Evolutionary conservation across 257 asterid genomes (phyloP), one percentile per base, ranked within the genome.

Genomic region (Salvia miltiorrhiza): DNA sequence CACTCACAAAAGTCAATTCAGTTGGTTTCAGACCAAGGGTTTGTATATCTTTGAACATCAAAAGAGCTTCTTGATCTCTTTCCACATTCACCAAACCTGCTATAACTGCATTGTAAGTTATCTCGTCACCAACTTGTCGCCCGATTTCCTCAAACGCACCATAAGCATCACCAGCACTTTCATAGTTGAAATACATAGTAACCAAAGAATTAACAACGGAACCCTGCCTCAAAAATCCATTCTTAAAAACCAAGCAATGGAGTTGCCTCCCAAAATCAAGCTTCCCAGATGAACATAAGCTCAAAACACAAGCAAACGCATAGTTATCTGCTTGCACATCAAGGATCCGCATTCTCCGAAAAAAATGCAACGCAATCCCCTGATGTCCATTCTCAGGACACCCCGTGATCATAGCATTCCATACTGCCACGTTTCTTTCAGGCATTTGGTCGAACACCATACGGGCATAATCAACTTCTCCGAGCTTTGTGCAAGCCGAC

Each of bases 351-450:
- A 90, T 90, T 75, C 70, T 76, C 8, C 2, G 56, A 61, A 92
- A 90, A 12, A 83, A 78, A 19, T 64, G 66, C 67, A 90, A 76
- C 0, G 93, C 95, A 75, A 81, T 56, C 71, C 65, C 50, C 5
- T 68, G 72, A 49, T 14, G 63, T 40, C 95, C 86, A 30, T 77
- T 80, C 23, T 83, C 89, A 1, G 77, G 91, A 61, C 87, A 86
- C 41, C 98, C 98, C 0, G 98, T 88, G 50, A 92, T 85, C 77
- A 92, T 70, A 1, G 97, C 96, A 61, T 90, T 92, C 98, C 98
- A 92, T 45, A 90, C 75, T 2, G 90, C 89, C 74, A 86, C 84
- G 74, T 80, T 56, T 55, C 83, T 13, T 0, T 74, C 76, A 1
- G 87, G 93, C 88, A 81, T 82, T 88, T 75, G 48, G 71, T 85